Conservation (phyloP, 345 rosid species). For the Syzygium aromaticum region DNA sequence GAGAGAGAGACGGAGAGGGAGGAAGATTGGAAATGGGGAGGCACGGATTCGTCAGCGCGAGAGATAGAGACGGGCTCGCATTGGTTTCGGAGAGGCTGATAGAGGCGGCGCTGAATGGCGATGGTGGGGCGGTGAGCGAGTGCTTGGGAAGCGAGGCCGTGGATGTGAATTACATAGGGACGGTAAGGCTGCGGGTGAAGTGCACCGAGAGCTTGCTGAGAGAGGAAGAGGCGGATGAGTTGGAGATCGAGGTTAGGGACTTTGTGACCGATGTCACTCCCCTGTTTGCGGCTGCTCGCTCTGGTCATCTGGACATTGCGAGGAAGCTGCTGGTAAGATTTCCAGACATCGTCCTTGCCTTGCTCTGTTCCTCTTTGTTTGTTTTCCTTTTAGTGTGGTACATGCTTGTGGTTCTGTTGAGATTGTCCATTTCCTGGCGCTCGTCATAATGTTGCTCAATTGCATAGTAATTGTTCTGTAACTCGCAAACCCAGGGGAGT, state of each 20-base stretch:
- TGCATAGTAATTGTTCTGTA: background rate
- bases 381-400: background rate
- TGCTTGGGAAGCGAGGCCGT: conserved; percentile 3
- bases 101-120: conserved; percentile 23
- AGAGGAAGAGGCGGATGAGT: conserved; percentile 28
- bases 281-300: conserved; percentile 25
- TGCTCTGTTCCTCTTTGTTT: background rate
- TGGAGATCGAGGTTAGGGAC: conserved; percentile 17
- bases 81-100: conserved; percentile 11
- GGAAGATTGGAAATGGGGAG: conserved; percentile 6
- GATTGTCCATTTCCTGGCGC: background rate
- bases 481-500: background rate
- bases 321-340: conserved; percentile 22
- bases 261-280: conserved; percentile 33
- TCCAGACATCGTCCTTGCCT: background rate
- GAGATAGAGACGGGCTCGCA: conserved; percentile 15
- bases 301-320: conserved; percentile 18
- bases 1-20: background rate
- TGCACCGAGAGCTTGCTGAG: conserved; percentile 17
- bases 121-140: conserved; percentile 7
- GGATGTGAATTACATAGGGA: conserved; percentile 24
- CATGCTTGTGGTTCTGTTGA: background rate
- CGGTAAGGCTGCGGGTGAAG: conserved; percentile 20
- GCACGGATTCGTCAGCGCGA: background rate
- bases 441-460: background rate